Evolutionary conservation across 1,139 yeast species (phyloP).

Genomic region (Taphrina sp.): DNA sequence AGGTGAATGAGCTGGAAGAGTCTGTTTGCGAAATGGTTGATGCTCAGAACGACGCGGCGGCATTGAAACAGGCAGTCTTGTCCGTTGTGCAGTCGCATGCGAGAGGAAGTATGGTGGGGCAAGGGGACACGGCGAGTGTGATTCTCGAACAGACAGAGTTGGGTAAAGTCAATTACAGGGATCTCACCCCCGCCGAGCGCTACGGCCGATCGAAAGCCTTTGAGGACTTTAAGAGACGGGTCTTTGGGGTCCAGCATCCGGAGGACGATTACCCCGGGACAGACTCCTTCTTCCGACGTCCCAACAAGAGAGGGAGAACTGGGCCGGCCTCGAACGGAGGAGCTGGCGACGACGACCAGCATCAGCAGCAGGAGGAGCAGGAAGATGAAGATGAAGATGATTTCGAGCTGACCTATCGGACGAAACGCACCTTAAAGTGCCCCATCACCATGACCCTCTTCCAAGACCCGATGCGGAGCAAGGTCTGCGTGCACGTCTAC

Average conservation of each 20-base stretch:
- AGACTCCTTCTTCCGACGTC: constrained; percentile 31
- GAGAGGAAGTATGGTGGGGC: background rate
- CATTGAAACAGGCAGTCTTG: background rate
- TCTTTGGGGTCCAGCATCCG: constrained; percentile 34
- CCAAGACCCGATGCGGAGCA: constrained; percentile 38
- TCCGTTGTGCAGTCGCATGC: background rate
- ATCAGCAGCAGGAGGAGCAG: background rate
- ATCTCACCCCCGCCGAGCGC: background rate
- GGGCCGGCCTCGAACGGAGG: too few relatives aligned
- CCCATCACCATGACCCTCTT: constrained; percentile 37
- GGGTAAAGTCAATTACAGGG: constrained; percentile 6
- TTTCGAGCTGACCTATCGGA: constrained; percentile 35
- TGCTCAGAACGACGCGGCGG: background rate
- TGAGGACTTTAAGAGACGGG: constrained; percentile 28
- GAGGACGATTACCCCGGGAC: constrained; percentile 36
- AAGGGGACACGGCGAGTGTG: constrained; percentile 1
- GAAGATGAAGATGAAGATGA: constrained; percentile 36
- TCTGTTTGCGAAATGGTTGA: constrained; percentile 6
- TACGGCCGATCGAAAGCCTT: constrained; percentile 12
- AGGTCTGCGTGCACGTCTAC: constrained; percentile 38
- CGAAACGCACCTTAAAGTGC: constrained; percentile 35
- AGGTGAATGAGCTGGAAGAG: background rate
- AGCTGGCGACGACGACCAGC: background rate
- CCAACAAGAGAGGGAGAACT: background rate
- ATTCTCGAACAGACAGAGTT: constrained; percentile 11